Evolutionary conservation across 345 rosid species (phyloP), one percentile per base, ranked within the genome.

Genomic region (Eucalyptus globulus): DNA sequence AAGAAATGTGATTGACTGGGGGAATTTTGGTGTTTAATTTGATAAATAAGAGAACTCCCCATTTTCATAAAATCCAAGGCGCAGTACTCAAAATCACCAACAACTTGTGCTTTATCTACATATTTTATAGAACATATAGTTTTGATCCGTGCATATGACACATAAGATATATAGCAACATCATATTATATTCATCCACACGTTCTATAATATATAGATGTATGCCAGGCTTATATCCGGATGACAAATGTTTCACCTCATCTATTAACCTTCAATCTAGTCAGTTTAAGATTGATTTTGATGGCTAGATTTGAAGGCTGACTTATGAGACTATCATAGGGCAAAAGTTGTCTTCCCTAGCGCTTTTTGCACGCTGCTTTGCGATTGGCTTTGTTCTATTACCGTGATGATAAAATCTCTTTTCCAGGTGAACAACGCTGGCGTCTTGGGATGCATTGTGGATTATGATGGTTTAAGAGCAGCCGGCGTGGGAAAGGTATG

Each of bases 361-460:
- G 19, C 43, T 16, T 69, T 69, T 31, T 8, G 43, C 80, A 8
- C 7, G 9, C 22, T 67, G 43, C 40, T 67, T 54, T 54, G 19
- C 22, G 43, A 31, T 27, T 72, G 37, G 43, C 45, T 22, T 26
- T 65, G 24, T 53, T 67, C 88, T 69, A 31, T 67, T 31, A 67
- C 8, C 11, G 10, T 17, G 43, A 9, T 69, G 22, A 69, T 34
- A 34, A 34, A 69, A 69, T 69, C 37, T 69, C 24, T 34, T 69
- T 31, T 31, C 43, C 43, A 89, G 91, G 91, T 91, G 67, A 91
- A 90, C 86, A 91, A 91, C 58, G 91, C 91, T 21, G 92, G 88
- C 24, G 29, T 87, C 49, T 12, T 11, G 29, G 92, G 90, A 62
- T 89, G n/a, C 14, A 34, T 88, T 10, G n/a, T 43, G 13, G 88